Percentiles rank a stretch among this genome's conserved stretches.
These are phyloP conservation scores for Trichoderma endophyticum DNA, from an alignment of 2,329 filamentous ascomycete species.

Conservation along the genomic window DNA sequence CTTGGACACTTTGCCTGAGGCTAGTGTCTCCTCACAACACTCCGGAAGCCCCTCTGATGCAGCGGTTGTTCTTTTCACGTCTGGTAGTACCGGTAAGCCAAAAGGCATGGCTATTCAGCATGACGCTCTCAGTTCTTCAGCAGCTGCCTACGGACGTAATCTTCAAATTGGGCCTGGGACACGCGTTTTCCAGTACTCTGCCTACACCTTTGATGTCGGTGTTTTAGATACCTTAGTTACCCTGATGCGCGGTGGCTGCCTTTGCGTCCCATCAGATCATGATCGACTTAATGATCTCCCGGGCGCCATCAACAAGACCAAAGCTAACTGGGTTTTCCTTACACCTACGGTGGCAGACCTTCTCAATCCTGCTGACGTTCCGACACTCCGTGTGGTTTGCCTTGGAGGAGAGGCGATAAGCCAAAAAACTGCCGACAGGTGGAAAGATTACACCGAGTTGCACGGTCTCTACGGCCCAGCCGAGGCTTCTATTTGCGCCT, in stretches of 20 bases:
- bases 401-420: constrained; percentile 13
- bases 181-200: constrained; percentile 22
- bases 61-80: constrained; percentile 9
- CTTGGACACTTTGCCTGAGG: not conserved
- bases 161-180: not conserved
- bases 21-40: not conserved
- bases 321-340: constrained; percentile 17
- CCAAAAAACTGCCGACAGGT: not conserved
- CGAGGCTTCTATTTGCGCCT: constrained; percentile 14
- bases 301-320: constrained; percentile 5
- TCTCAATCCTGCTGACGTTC: not conserved
- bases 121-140: constrained; percentile 9
- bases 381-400: not conserved
- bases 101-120: constrained; percentile 8
- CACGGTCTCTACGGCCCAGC: constrained; percentile 14
- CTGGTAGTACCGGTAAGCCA: constrained; percentile 1
- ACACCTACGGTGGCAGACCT: constrained; percentile 22
- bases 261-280: constrained; percentile 22
- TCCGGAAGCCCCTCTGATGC: not conserved
- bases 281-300: constrained; percentile 20
- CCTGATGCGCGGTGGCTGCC: constrained; percentile 21
- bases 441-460: not conserved
- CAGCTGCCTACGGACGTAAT: not conserved
- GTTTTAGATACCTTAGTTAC: constrained; percentile 22
- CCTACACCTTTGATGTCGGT: constrained; percentile 23